Percentiles rank a stretch among this genome's conserved stretches.
These are phyloP conservation scores for Barbatosphaeria neglecta DNA, from an alignment of 495 filamentous ascomycete species.

Conservation along the genomic window DNA sequence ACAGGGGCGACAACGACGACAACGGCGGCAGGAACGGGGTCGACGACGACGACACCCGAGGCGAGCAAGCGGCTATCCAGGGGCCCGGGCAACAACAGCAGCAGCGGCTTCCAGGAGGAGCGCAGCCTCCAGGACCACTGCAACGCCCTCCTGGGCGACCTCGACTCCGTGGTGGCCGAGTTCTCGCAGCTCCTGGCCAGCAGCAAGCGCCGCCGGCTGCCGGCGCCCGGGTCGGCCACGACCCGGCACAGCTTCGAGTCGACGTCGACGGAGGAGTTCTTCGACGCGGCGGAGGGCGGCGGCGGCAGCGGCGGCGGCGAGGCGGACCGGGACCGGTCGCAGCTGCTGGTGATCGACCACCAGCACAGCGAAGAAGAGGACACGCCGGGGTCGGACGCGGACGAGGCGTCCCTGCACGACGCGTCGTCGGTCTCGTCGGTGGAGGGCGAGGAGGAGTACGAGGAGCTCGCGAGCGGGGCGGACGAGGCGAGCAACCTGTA, in stretches of 20 bases:
- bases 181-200: conserved; percentile 65
- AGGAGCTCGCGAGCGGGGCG: too few species aligned
- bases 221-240: conserved; percentile 31
- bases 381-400: conserved; percentile 35
- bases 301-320: too few species aligned
- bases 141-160: conserved; percentile 63
- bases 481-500: conserved; percentile 45
- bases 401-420: conserved; percentile 47
- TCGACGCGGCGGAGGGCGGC: conserved; percentile 70
- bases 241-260: conserved; percentile 68
- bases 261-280: conserved; percentile 76
- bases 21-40: too few species aligned
- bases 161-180: conserved; percentile 70
- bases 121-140: conserved; percentile 63
- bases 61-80: not conserved
- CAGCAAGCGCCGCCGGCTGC: conserved; percentile 65
- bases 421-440: conserved; percentile 49
- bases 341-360: conserved; percentile 62
- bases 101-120: conserved; percentile 32
- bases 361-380: conserved; percentile 48
- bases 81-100: conserved; percentile 10
- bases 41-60: not conserved
- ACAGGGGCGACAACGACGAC: too few species aligned
- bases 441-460: conserved; percentile 36
- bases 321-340: conserved; percentile 43